Evolutionary conservation across 768 basidiomycete genomes (phyloP), one percentile per base, ranked within the genome.

Genomic region (Rhodotorula babjevae): DNA sequence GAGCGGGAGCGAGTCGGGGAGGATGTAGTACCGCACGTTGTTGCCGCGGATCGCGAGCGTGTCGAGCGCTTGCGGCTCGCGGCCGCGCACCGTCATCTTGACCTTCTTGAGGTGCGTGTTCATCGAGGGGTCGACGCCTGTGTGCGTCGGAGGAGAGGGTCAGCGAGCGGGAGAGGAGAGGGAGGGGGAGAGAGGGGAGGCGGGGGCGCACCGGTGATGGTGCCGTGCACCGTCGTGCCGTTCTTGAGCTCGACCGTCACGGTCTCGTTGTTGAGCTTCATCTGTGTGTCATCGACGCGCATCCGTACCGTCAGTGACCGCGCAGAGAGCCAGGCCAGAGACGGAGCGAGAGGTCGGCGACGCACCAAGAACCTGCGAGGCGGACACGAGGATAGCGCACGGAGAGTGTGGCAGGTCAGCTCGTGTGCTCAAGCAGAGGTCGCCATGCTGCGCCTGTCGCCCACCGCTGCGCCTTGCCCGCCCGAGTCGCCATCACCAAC

Each of bases 191-290:
- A 42, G 11, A 15, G n/a, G n/a, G n/a, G 58, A 33, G 57, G 11
- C 2, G 12, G 42, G 27, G n/a, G 81, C 88, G 74, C 72, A 94
- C 95, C 94, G 25, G 93, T 96, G 82, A 98, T 96, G 33, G 95
- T 99, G 19, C 95, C 95, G 79, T 95, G 90, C 25, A 99, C 89
- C 63, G 93, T 83, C 0, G 92, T 92, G 42, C 96, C 96, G 78
- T 99, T 97, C 84, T 99, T 99, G 77, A 99, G 86, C 84, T 99
- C 94, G 81, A 98, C 87, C 74, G 94, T 92, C 77, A 97, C 93
- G 74, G 95, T 94, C 86, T 99, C 95, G 81, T 97, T 97, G 86
- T 96, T 95, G 84, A 99, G 83, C 86, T 98, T 99, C 95, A 98
- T 99, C 85, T 76, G 65, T 33, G 31, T 8, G 46, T 10, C 11